Conservation (phyloP, 140 eudicot species). For the Anethum foeniculum region DNA sequence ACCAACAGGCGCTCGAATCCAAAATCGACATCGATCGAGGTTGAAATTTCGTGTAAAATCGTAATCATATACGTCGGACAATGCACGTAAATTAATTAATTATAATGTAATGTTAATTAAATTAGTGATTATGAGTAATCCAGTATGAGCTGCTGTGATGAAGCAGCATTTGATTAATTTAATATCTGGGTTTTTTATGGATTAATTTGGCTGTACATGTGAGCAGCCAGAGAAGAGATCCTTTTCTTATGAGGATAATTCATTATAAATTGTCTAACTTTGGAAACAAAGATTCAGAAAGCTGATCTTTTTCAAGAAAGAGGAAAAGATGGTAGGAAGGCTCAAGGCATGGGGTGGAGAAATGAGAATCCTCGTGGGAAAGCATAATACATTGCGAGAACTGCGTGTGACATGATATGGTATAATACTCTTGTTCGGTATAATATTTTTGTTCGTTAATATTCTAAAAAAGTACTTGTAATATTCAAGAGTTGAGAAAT, state of each 20-base stretch:
- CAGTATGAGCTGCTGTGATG: constrained; percentile 2
- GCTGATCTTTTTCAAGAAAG: neutral
- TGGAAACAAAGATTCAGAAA: constrained; percentile 40
- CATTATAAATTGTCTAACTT: constrained; percentile 23
- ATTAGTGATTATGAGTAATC: neutral
- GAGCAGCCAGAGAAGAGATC: constrained; percentile 12
- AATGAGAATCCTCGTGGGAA: constrained; percentile 25
- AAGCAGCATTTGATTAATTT: constrained; percentile 5
- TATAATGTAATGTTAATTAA: neutral
- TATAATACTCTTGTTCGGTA: too few relatives aligned
- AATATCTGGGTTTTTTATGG: neutral
- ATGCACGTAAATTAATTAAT: neutral
- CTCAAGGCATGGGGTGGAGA: constrained; percentile 6
- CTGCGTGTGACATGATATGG: too few relatives aligned
- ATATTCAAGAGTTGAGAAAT: too few relatives aligned
- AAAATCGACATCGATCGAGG: constrained; percentile 20
- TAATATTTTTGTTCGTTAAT: too few relatives aligned
- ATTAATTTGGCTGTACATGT: constrained; percentile 6
- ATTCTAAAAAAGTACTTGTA: too few relatives aligned
- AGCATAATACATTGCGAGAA: neutral
- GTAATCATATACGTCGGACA: neutral
- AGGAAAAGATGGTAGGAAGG: constrained; percentile 18
- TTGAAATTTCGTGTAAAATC: constrained; percentile 5
- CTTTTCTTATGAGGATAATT: constrained; percentile 11
- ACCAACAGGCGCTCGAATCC: neutral